Conservation (phyloP, 352 stramenopile species). For the Globisporangium canariense region DNA sequence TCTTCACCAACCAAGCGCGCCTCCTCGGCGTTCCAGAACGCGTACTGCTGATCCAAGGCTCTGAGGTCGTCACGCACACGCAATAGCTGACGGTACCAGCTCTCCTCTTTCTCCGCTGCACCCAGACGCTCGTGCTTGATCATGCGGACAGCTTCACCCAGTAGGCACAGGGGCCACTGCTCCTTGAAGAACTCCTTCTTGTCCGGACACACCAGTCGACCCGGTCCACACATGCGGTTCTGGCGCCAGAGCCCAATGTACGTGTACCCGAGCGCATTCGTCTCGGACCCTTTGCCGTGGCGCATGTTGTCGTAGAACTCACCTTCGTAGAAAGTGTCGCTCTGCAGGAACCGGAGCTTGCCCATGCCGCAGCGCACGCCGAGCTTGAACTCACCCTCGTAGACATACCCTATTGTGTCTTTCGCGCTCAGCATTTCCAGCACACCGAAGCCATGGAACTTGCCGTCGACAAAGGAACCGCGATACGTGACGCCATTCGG, state of each 20-base stretch:
- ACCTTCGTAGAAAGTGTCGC: conserved; percentile 52
- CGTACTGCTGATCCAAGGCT: conserved; percentile 56
- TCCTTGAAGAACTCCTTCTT: conserved; percentile 38
- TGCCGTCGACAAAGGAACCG: conserved; percentile 44
- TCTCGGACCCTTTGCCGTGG: conserved; percentile 62
- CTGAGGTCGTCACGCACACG: conserved; percentile 67
- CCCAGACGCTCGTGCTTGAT: conserved; percentile 37
- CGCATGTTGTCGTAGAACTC: conserved; percentile 64
- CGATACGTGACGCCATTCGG: conserved; percentile 71
- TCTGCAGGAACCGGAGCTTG: conserved; percentile 39
- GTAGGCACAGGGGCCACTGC: conserved; percentile 55
- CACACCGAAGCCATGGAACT: conserved; percentile 64
- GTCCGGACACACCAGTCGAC: conserved; percentile 40
- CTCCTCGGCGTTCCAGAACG: conserved; percentile 58
- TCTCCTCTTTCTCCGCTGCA: conserved; percentile 27
- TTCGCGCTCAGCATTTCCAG: conserved; percentile 34
- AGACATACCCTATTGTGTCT: conserved; percentile 31
- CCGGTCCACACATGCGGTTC: conserved; percentile 61
- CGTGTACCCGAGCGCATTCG: conserved; percentile 49
- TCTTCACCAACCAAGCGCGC: conserved; percentile 41
- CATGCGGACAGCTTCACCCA: conserved; percentile 56
- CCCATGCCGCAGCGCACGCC: conserved; percentile 44
- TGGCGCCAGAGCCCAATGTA: conserved; percentile 49
- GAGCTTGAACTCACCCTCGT: conserved; percentile 56
- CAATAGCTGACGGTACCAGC: conserved; percentile 50